Evolutionary conservation across 164 flowering plant species (phyloP), one percentile per base, ranked within the genome.

Genomic region (Santalum album): DNA sequence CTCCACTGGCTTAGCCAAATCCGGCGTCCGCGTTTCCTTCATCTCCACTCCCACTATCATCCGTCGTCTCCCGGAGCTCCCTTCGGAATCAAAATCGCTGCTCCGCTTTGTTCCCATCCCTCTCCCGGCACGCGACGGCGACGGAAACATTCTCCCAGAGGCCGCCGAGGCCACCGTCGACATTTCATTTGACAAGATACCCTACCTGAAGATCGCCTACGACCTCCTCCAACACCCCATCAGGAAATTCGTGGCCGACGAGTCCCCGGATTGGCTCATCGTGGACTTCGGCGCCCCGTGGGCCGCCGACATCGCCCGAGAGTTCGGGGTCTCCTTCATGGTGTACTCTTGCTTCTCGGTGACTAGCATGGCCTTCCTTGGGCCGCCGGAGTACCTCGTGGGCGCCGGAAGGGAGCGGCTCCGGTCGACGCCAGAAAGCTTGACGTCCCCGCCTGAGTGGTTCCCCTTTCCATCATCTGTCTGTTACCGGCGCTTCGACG

Each of bases 11-110:
- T 15, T 38, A 12, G 16, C 42, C 42, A 12, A 15, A 38, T 38
- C 42, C 42, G 42, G 42, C 42, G 16, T 38, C 42, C 42, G 42
- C 42, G 42, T 38, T 16, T 38, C 42, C 42, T 38, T 38, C 42
- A 15, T 38, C 42, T 38, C 42, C 0, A 38, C 42, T 16, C 42
- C 42, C 12, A 12, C 15, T 3, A 38, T 9, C 16, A 38, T 38
- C 9, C 42, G 14, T 3, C 14, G 42, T 4, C 42, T 38, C 42
- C 34, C 34, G 6, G 34, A 29, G 6, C 34, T 29, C 34, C 42
- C 42, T 10, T 16, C 42, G 14, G 16, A 12, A 12, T 11, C 42
- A 12, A 10, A 4, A 38, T 4, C 14, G 3, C 42, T 38, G 15
- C 14, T 38, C 42, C 3, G 16, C 42, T 14, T 38, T 16, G 42